Percentiles rank a stretch among this genome's conserved stretches.
Conservation (phyloP, 2,329 filamentous ascomycete species). For the Capronia coronata region DNA sequence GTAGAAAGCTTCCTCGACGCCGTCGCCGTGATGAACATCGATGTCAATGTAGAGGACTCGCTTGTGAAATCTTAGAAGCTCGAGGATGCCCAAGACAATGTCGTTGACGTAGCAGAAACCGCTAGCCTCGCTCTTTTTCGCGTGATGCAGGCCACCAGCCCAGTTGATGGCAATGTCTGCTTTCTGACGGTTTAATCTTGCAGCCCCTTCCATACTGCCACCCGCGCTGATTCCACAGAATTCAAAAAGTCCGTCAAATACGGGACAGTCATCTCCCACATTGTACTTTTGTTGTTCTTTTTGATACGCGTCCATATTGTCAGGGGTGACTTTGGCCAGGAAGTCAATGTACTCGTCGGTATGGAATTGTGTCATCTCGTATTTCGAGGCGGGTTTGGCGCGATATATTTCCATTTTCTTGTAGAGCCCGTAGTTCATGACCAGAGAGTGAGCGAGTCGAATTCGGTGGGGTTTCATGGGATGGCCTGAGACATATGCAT, state of each 20-base stretch:
- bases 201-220: slow-evolving; percentile 64
- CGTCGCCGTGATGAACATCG: slow-evolving; percentile 62
- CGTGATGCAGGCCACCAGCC: slow-evolving; percentile 94
- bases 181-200: slow-evolving; percentile 60
- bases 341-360: slow-evolving; percentile 70
- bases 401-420: slow-evolving; percentile 70
- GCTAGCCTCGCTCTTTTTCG: slow-evolving; percentile 87
- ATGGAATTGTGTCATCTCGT: slow-evolving; percentile 68
- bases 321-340: slow-evolving; percentile 81
- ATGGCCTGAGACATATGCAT: slow-evolving; percentile 78
- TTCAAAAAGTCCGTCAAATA: slow-evolving; percentile 64
- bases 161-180: slow-evolving; percentile 70
- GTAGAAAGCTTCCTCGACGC: slow-evolving; percentile 66
- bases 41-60: slow-evolving; percentile 62
- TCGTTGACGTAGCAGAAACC: slow-evolving; percentile 98
- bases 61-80: slow-evolving; percentile 58
- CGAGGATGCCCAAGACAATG: slow-evolving; percentile 60
- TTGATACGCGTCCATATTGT: slow-evolving; percentile 93
- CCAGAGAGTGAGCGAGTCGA: slow-evolving; percentile 58
- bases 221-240: slow-evolving; percentile 65
- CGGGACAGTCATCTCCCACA: slow-evolving; percentile 58
- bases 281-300: slow-evolving; percentile 82
- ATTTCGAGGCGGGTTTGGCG: slow-evolving; percentile 67
- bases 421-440: slow-evolving; percentile 68
- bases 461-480: slow-evolving; percentile 64